phyloP scores from a whole-genome alignment of 805 yeast species.

The Schizosaccharomyces osmophilus region DNA sequence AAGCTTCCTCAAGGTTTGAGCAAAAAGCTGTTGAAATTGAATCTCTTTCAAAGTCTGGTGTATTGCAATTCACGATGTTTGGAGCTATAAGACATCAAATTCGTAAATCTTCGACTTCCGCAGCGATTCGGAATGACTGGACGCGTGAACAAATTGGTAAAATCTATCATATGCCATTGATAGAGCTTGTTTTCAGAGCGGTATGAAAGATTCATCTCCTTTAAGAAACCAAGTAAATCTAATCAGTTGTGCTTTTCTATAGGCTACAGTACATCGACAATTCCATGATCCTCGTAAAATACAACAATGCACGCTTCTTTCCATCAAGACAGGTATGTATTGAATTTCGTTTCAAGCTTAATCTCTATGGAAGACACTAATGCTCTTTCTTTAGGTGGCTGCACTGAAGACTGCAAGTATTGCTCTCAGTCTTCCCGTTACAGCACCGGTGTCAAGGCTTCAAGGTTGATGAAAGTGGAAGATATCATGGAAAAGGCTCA shows the following conservation, averaged over 20 bases:
- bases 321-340: slow-evolving; percentile 31
- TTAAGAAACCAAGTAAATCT: neutral
- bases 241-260: neutral
- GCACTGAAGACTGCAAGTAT: slow-evolving; percentile 60
- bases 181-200: slow-evolving; percentile 34
- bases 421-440: slow-evolving; percentile 54
- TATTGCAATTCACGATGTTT: neutral
- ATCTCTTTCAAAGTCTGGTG: no score
- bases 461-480: slow-evolving; percentile 33
- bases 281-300: slow-evolving; percentile 46
- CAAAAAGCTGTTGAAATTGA: no score
- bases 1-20: no score
- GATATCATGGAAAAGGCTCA: slow-evolving; percentile 39
- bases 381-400: slow-evolving; percentile 23
- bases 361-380: no score
- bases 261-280: slow-evolving; percentile 32
- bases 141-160: slow-evolving; percentile 31
- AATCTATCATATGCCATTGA: slow-evolving; percentile 40
- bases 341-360: no score
- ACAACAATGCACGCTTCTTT: slow-evolving; percentile 51
- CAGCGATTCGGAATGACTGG: slow-evolving; percentile 24
- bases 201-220: neutral
- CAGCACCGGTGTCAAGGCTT: slow-evolving; percentile 49
- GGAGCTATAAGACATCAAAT: neutral
- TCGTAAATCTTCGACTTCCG: slow-evolving; percentile 8